Evolutionary conservation across 1,284 basidiomycete species (phyloP).

Genomic region (Cutaneotrichosporon sp.): DNA sequence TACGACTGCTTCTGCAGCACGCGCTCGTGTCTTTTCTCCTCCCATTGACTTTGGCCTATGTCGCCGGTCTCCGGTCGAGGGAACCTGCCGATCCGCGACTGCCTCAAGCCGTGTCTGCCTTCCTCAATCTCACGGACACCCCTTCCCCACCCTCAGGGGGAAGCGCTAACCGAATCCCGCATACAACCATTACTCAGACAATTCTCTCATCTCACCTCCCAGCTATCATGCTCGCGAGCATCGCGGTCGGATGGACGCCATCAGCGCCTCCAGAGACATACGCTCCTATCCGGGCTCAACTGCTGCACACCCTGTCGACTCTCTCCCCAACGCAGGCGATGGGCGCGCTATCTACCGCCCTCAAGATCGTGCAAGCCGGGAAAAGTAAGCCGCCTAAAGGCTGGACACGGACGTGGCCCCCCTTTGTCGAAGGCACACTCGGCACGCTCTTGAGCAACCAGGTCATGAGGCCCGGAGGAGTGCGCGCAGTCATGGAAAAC

Average conservation of each 20-base stretch:
- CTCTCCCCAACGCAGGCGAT: conserved; percentile 31
- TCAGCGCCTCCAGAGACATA: conserved; percentile 18
- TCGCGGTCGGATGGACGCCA: conserved; percentile 35
- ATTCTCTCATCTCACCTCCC: conserved; percentile 27
- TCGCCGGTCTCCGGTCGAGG: conserved; percentile 13
- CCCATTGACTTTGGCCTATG: conserved; percentile 19
- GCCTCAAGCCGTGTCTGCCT: background rate
- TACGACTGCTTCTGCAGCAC: conserved; percentile 28
- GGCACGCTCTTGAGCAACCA: conserved; percentile 29
- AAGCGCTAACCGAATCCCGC: conserved; percentile 9
- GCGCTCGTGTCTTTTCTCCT: conserved; percentile 27
- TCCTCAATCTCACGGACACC: conserved; percentile 24
- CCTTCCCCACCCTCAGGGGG: conserved; percentile 14
- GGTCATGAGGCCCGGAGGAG: conserved; percentile 31
- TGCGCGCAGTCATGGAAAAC: conserved; percentile 38
- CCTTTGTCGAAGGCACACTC: conserved; percentile 29
- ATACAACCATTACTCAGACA: conserved; percentile 22
- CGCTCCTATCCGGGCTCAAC: conserved; percentile 14
- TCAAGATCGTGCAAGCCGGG: conserved; percentile 19
- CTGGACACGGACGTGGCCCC: conserved; percentile 33
- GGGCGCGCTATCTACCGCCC: conserved; percentile 24
- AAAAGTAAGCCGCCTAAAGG: conserved; percentile 15
- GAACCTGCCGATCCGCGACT: conserved; percentile 4
- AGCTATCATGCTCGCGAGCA: conserved; percentile 25
- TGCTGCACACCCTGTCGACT: conserved; percentile 14